A percentile compares a stretch with the other conserved stretches of the same genome.
Evolutionary conservation across 202 grass and related monocot species (phyloP).

Genomic region (Sporobolus alterniflorus): DNA sequence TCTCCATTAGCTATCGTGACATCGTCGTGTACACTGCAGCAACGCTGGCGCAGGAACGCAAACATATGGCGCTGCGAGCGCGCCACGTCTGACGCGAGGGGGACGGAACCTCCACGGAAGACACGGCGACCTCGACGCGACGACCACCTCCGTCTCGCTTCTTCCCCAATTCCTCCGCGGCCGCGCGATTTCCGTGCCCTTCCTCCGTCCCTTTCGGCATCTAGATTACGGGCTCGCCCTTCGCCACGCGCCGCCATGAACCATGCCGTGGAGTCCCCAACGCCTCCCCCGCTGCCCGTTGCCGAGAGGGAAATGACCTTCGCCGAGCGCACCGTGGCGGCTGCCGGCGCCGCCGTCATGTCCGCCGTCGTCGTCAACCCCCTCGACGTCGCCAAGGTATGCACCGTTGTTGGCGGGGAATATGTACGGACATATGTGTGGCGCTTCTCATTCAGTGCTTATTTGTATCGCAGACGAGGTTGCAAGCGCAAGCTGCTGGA

Average conservation of each 20-base stretch:
- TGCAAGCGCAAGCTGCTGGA: conserved; percentile 96
- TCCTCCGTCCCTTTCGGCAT: neutral
- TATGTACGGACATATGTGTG: neutral
- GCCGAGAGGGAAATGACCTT: conserved; percentile 63
- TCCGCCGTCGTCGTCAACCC: conserved; percentile 93
- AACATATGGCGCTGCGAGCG: conserved; percentile 21
- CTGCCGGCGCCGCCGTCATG: conserved; percentile 73
- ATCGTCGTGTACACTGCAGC: neutral
- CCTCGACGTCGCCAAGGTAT: conserved; percentile 93
- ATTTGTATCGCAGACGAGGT: conserved; percentile 70
- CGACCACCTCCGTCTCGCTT: too few species aligned
- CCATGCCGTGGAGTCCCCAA: neutral
- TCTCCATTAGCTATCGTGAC: neutral
- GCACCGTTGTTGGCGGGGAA: neutral
- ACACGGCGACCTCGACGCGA: neutral
- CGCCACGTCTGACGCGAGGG: conserved; percentile 33
- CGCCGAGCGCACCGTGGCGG: conserved; percentile 67
- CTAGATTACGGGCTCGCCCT: neutral
- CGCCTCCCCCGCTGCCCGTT: neutral
- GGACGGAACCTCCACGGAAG: too few species aligned
- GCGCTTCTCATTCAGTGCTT: neutral
- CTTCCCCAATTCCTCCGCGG: neutral
- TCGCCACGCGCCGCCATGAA: neutral
- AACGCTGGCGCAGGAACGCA: neutral
- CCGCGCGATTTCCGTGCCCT: conserved; percentile 15